These are phyloP conservation scores for Phytophthora pini DNA, from an alignment of 352 stramenopile genomes.

Conservation along the genomic window DNA sequence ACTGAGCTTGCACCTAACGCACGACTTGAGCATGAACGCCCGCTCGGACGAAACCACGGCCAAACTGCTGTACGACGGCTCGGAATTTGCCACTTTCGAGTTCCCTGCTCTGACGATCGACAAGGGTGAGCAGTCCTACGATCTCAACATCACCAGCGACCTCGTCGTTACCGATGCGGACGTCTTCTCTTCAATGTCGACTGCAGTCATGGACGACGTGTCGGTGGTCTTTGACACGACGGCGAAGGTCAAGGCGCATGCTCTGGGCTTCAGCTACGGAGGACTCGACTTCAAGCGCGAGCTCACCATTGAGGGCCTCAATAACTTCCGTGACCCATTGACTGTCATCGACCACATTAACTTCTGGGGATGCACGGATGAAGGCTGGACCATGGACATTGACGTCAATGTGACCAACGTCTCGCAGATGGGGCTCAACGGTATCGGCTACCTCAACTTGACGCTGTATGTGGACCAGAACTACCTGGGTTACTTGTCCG, in stretches of 20 bases:
- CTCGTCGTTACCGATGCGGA: conserved; percentile 46
- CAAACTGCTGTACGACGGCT: conserved; percentile 49
- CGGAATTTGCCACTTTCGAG: conserved; percentile 53
- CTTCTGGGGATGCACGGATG: conserved; percentile 48
- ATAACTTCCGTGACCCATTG: conserved; percentile 59
- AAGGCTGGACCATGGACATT: conserved; percentile 51
- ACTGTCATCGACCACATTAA: conserved; percentile 66
- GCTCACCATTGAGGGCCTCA: conserved; percentile 54
- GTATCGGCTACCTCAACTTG: conserved; percentile 72
- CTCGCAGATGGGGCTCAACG: conserved; percentile 57
- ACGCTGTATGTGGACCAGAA: conserved; percentile 64
- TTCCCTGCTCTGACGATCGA: conserved; percentile 59
- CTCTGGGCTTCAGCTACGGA: conserved; percentile 57
- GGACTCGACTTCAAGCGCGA: conserved; percentile 65
- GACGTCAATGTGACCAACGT: conserved; percentile 68
- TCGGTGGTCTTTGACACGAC: conserved; percentile 49
- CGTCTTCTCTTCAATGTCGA: conserved; percentile 56
- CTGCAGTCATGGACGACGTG: conserved; percentile 46
- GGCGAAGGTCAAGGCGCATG: conserved; percentile 53
- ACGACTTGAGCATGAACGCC: conserved; percentile 52
- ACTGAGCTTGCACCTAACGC: conserved; percentile 56
- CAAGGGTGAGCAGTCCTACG: conserved; percentile 42
- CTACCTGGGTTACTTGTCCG: conserved; percentile 66
- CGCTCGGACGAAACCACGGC: conserved; percentile 52
- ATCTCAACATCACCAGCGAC: conserved; percentile 42